These are phyloP conservation scores for Leccinum aurantiacum DNA, from an alignment of 768 basidiomycete genomes.

Conservation along the genomic window DNA sequence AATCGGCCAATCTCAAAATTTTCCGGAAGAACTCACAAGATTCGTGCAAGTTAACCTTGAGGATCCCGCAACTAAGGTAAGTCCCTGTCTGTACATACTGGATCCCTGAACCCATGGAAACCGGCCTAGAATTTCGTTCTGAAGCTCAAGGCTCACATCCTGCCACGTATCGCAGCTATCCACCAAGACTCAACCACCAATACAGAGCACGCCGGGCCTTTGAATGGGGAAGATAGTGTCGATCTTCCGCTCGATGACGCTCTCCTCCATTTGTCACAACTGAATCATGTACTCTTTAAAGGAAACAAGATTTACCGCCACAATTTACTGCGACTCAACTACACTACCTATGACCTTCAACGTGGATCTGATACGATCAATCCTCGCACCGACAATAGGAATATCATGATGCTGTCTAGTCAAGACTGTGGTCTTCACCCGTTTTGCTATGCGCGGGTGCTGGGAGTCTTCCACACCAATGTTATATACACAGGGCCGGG, in stretches of 20 bases:
- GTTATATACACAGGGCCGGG: too few species aligned
- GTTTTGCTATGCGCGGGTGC: too few species aligned
- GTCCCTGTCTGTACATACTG: not conserved
- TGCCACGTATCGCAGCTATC: not conserved
- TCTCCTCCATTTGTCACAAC: not conserved
- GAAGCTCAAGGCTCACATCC: not conserved
- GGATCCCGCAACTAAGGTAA: not conserved
- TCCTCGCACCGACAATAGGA: too few species aligned
- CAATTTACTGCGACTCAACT: not conserved
- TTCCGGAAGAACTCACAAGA: not conserved
- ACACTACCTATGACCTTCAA: not conserved
- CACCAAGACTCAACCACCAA: not conserved
- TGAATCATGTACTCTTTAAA: not conserved
- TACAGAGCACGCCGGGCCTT: too few species aligned
- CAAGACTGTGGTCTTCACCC: too few species aligned
- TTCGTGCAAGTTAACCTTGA: not conserved
- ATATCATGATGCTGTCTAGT: too few species aligned
- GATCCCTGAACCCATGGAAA: not conserved
- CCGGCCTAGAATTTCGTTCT: not conserved
- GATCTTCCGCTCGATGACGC: not conserved
- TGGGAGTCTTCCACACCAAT: too few species aligned
- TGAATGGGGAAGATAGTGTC: too few species aligned
- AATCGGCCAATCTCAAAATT: not conserved
- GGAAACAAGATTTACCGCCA: not conserved
- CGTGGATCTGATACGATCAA: too few species aligned